Evolutionary conservation across 2,329 filamentous ascomycete species (phyloP).

Genomic region (Colletotrichum incanum): DNA sequence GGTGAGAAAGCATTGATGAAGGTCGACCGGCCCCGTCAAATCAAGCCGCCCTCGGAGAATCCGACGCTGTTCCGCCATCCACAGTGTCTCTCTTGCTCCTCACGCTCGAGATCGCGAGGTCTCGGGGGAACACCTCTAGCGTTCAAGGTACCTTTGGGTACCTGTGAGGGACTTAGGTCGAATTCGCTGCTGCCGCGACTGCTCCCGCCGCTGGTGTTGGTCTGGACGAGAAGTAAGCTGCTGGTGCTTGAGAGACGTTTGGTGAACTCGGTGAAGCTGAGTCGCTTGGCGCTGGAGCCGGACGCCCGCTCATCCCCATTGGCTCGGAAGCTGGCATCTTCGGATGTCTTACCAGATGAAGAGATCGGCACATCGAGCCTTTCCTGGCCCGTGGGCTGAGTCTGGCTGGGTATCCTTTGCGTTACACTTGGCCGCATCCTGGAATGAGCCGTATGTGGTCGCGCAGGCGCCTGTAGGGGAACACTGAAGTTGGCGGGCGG

Average conservation of each 20-base stretch:
- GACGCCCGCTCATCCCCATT: constrained; percentile 66
- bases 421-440: constrained; percentile 61
- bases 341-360: constrained; percentile 49
- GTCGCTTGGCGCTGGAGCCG: constrained; percentile 68
- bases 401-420: constrained; percentile 65
- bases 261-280: constrained; percentile 75
- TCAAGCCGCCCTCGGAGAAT: constrained; percentile 69
- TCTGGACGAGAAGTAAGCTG: constrained; percentile 72
- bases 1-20: background rate
- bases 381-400: constrained; percentile 56
- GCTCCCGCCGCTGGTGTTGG: constrained; percentile 66
- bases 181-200: constrained; percentile 64
- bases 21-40: constrained; percentile 55
- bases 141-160: constrained; percentile 51
- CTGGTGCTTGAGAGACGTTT: constrained; percentile 74
- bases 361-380: constrained; percentile 46
- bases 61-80: constrained; percentile 72
- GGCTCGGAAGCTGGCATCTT: constrained; percentile 53
- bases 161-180: constrained; percentile 57
- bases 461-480: constrained; percentile 48
- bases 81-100: constrained; percentile 62
- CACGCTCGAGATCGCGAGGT: constrained; percentile 54
- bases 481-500: constrained; percentile 41
- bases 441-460: constrained; percentile 70
- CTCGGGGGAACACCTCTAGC: constrained; percentile 51